Conservation (phyloP, 2,329 filamentous ascomycete species). For the Metarhizium robertsii region DNA sequence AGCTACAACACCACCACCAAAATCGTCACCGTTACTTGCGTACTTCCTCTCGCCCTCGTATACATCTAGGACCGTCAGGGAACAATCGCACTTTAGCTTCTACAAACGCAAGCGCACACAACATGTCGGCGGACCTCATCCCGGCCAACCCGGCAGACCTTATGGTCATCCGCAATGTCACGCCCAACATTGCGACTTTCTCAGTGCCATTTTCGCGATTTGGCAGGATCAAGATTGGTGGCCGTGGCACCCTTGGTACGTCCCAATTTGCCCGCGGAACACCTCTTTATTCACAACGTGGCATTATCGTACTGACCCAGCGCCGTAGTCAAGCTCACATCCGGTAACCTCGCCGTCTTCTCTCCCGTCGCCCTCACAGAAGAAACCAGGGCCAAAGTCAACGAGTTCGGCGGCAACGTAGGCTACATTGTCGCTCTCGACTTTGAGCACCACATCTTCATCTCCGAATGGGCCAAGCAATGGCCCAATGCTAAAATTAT, state of each 20-base stretch:
- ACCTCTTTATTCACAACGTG: background rate
- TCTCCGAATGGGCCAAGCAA: conserved; percentile 72
- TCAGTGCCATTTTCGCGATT: conserved; percentile 79
- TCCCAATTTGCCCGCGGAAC: background rate
- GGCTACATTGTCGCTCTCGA: conserved; percentile 83
- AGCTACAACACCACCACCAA: background rate
- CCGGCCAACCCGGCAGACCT: conserved; percentile 66
- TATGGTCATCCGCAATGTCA: conserved; percentile 84
- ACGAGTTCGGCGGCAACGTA: conserved; percentile 58
- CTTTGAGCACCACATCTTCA: conserved; percentile 89
- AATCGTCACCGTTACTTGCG: background rate
- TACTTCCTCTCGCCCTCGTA: background rate
- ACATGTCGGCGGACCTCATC: conserved; percentile 55
- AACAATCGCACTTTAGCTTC: conserved; percentile 6
- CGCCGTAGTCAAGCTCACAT: conserved; percentile 60
- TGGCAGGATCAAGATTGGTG: conserved; percentile 72
- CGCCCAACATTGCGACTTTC: conserved; percentile 67
- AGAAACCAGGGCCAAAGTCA: conserved; percentile 55
- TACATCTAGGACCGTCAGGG: background rate
- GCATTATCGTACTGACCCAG: background rate
- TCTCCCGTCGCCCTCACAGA: conserved; percentile 81
- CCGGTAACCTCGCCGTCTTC: conserved; percentile 77
- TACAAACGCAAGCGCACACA: conserved; percentile 9
- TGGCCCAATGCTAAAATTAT: conserved; percentile 75
- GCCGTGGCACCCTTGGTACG: conserved; percentile 74